Evolutionary conservation across 441 rosid genomes (phyloP).

Genomic region (Pelargonium fulgidum): DNA sequence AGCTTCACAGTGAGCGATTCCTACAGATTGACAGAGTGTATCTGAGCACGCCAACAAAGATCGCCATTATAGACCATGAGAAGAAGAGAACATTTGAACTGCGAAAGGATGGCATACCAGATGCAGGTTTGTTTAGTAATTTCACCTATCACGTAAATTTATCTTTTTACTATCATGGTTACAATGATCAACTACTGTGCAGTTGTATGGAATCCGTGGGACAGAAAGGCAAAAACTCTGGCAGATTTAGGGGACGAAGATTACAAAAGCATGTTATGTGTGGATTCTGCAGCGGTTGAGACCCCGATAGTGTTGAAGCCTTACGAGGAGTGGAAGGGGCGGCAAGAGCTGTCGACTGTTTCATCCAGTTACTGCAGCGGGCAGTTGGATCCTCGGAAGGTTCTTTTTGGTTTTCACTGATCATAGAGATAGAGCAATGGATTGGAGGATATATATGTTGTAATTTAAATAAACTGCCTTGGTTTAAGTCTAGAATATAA

Average conservation of each 20-base stretch:
- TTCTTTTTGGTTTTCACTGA: constrained; percentile 51
- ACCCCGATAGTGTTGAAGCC: constrained; percentile 78
- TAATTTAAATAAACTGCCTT: constrained; percentile 16
- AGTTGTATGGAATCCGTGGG: constrained; percentile 99
- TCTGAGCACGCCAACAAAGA: constrained; percentile 40
- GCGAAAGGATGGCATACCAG: constrained; percentile 46
- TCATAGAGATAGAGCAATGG: constrained; percentile 20
- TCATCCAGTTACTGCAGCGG: constrained; percentile 93
- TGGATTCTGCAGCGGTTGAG: constrained; percentile 77
- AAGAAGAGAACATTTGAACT: constrained; percentile 41
- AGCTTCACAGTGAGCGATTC: constrained; percentile 62
- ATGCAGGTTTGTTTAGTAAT: constrained; percentile 32
- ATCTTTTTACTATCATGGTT: no score
- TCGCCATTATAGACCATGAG: constrained; percentile 44
- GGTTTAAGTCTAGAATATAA: constrained; percentile 1
- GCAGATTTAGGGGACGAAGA: constrained; percentile 89
- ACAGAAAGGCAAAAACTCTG: constrained; percentile 69
- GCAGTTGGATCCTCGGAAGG: constrained; percentile 76
- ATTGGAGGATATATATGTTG: constrained; percentile 9
- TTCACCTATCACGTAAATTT: no score
- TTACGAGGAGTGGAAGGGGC: constrained; percentile 93
- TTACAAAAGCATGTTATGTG: constrained; percentile 80
- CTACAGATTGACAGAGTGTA: constrained; percentile 40
- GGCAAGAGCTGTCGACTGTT: constrained; percentile 75
- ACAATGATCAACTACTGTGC: constrained; percentile 17